Evolutionary conservation across 2,329 filamentous ascomycete species (phyloP).

Genomic region (Aspergillus ochraceus): DNA sequence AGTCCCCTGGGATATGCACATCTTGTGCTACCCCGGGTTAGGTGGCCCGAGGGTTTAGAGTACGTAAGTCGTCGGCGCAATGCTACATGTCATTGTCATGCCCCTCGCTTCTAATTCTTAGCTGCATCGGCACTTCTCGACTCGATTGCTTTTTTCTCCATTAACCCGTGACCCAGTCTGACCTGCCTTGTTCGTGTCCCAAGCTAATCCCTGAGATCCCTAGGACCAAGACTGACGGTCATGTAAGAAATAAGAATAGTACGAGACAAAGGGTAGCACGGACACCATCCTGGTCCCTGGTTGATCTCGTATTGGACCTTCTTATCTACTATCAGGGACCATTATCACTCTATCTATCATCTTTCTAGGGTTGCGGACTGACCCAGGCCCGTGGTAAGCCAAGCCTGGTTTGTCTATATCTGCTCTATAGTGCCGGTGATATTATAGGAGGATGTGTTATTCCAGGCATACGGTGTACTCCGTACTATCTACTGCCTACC

Average conservation of each 20-base stretch:
- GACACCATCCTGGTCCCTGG: background rate
- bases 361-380: background rate
- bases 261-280: background rate
- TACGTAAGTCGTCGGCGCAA: background rate
- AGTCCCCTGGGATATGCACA: background rate
- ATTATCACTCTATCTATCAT: no score
- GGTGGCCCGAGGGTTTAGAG: conserved; percentile 2
- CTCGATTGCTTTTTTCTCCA: background rate
- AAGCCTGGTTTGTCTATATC: no score
- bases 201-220: background rate
- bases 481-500: no score
- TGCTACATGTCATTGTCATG: no score
- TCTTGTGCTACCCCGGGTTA: background rate
- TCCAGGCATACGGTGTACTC: background rate
- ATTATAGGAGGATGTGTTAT: background rate
- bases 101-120: background rate
- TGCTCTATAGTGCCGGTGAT: background rate
- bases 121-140: background rate
- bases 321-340: background rate
- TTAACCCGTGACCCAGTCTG: background rate
- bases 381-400: background rate
- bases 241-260: background rate
- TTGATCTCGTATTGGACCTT: background rate
- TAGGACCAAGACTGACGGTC: background rate
- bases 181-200: background rate